phyloP scores from a whole-genome alignment of 768 basidiomycete genomes.

The Mycena latifolia region DNA sequence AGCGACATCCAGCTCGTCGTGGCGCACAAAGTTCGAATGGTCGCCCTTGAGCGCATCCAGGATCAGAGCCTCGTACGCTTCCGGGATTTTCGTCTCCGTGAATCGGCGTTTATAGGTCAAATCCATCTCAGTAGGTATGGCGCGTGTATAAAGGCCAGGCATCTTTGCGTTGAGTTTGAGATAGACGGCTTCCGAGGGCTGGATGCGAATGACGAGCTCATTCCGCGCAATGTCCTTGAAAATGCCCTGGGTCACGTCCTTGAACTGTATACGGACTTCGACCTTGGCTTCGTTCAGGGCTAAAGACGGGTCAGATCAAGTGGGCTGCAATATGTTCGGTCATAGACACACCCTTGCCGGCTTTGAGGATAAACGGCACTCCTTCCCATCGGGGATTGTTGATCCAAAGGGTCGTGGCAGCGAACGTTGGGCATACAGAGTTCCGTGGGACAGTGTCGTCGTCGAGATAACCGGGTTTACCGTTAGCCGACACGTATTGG shows the following conservation, averaged over 20 bases:
- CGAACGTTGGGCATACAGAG: conserved; percentile 95
- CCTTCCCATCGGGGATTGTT: conserved; percentile 98
- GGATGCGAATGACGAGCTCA: conserved; percentile 97
- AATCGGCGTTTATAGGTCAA: conserved; percentile 98
- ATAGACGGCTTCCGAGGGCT: conserved; percentile 96
- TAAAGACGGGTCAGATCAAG: conserved; percentile 46
- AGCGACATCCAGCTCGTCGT: conserved; percentile 96
- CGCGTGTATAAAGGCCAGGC: conserved; percentile 90
- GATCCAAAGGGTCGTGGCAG: conserved; percentile 91
- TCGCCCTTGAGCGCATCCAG: conserved; percentile 97
- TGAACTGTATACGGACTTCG: conserved; percentile 28
- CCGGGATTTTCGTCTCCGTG: conserved; percentile 91
- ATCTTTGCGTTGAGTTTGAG: conserved; percentile 97
- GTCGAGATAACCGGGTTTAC: conserved; percentile 99
- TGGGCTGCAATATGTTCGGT: conserved; percentile 21
- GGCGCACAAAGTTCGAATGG: conserved; percentile 98
- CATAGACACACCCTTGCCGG: conserved; percentile 86
- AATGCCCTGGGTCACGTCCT: conserved; percentile 94
- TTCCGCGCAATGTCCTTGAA: conserved; percentile 97
- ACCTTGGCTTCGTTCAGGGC: conserved; percentile 82
- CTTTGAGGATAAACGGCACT: conserved; percentile 98
- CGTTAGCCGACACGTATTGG: conserved; percentile 90
- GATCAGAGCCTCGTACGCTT: conserved; percentile 96
- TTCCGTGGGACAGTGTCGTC: conserved; percentile 94
- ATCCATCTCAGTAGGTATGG: conserved; percentile 98